Evolutionary conservation across 2,329 filamentous ascomycete genomes (phyloP), one percentile per base, ranked within the genome.

Genomic region (Fusarium compactum): DNA sequence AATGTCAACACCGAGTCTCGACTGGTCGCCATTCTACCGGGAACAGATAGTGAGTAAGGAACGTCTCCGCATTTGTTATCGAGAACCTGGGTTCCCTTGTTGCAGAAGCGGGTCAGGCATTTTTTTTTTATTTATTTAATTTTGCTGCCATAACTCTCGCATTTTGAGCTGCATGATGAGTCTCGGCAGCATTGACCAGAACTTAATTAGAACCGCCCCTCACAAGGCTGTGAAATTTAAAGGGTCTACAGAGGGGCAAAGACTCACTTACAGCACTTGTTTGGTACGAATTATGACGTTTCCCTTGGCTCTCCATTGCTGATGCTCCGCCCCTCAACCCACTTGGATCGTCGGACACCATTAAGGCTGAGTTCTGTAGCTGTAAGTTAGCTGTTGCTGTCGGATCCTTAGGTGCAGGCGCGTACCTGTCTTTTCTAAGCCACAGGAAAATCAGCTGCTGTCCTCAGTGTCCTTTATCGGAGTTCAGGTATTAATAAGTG

Each of bases 281-380:
- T 57, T 68, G 64, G 59, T 52, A 38, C 53, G 25, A 51, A 72
- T 38, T 38, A 38, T 71, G 69, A 72, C 69, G 69, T 70, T 58
- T 52, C 45, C 62, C 43, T 48, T 58, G 60, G 50, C 43, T 55
- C 32, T 34, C 32, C 32, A 41, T 58, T 52, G 50, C 52, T 57
- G 43, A 32, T 70, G 53, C 69, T 72, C 70, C 65, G 63, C 70
- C 64, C 55, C 55, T 50, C 40, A 46, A 30, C 60, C 68, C 68
- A 71, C 68, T 65, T 69, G 52, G 68, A 65, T 61, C 62, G 53
- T 62, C 34, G 34, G 34, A 38, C 67, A 65, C 68, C 52, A 53
- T 50, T 46, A 51, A 69, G 68, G 68, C 68, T 71, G 64, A 71
- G 68, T 41, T 16, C 24, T 41, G 50, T 27, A 52, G 50, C 25